These are phyloP conservation scores for Zanthoxylum bungeanum DNA, from an alignment of 345 rosid species.

Conservation along the genomic window DNA sequence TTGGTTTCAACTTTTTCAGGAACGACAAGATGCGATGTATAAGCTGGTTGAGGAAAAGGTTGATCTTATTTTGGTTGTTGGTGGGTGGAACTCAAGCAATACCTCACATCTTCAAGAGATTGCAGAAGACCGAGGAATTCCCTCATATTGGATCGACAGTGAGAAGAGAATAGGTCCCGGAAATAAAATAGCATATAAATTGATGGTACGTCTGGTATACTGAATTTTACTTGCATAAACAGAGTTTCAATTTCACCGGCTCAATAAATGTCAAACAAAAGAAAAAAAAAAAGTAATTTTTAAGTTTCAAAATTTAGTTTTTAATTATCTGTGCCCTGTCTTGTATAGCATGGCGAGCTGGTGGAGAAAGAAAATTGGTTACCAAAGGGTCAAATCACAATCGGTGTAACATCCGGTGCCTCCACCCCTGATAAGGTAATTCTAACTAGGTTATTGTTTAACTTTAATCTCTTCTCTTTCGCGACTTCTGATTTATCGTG, in stretches of 20 bases:
- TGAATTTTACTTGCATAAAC: background rate
- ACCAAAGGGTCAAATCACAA: slow-evolving; percentile 79
- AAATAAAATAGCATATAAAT: slow-evolving; percentile 79
- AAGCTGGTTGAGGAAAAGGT: slow-evolving; percentile 80
- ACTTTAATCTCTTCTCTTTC: background rate
- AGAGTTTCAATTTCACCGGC: too few relatives aligned
- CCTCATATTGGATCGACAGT: slow-evolving; percentile 85
- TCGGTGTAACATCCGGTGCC: slow-evolving; percentile 94
- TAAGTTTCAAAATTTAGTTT: background rate
- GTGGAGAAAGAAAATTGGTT: slow-evolving; percentile 89
- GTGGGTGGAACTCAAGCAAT: slow-evolving; percentile 98
- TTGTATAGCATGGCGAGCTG: slow-evolving; percentile 77
- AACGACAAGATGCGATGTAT: slow-evolving; percentile 94
- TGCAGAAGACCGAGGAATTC: slow-evolving; percentile 76
- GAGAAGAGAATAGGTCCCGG: slow-evolving; percentile 92
- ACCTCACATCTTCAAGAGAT: slow-evolving; percentile 94
- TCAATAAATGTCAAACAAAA: too few relatives aligned
- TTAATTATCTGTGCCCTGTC: background rate
- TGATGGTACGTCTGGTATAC: slow-evolving; percentile 45
- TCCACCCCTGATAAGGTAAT: slow-evolving; percentile 97
- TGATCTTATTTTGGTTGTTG: slow-evolving; percentile 85
- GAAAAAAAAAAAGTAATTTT: too few relatives aligned
- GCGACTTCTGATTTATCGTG: background rate
- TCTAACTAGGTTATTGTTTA: background rate
- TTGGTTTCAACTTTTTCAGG: slow-evolving; percentile 41